Evolutionary conservation across 805 yeast species (phyloP).

Genomic region (Monosporozyma servazzii): DNA sequence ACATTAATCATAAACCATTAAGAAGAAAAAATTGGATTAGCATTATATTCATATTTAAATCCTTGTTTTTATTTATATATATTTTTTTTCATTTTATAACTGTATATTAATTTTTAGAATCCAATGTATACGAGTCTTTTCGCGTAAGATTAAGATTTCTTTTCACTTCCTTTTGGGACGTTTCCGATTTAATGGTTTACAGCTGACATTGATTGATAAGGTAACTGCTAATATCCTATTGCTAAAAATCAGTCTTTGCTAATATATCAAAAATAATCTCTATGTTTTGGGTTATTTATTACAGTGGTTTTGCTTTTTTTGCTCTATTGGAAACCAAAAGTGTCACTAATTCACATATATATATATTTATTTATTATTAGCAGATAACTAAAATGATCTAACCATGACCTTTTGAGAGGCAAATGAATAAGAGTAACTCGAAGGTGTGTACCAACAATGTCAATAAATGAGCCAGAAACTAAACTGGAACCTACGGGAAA

Average conservation of each 20-base stretch:
- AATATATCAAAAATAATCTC: not conserved
- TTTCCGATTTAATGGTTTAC: no score
- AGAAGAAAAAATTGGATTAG: not conserved
- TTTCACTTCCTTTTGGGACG: no score
- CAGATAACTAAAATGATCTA: not conserved
- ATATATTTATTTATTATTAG: not conserved
- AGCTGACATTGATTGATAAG: not conserved
- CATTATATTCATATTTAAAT: slow-evolving; percentile 1
- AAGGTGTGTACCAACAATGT: not conserved
- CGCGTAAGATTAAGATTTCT: not conserved
- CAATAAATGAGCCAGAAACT: not conserved
- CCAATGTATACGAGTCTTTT: not conserved
- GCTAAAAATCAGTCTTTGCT: not conserved
- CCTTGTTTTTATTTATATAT: not conserved
- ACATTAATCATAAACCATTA: not conserved
- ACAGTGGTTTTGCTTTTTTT: not conserved
- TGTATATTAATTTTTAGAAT: not conserved
- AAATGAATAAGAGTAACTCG: no score
- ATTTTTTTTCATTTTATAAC: not conserved
- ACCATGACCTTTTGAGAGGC: no score
- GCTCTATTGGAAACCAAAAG: not conserved
- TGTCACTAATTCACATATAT: not conserved
- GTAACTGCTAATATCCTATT: not conserved
- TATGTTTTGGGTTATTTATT: not conserved
- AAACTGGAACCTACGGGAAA: not conserved